These are phyloP conservation scores for Ichthyophthirius multifiliis DNA, from an alignment of 169 alveolate species.

Conservation along the genomic window DNA sequence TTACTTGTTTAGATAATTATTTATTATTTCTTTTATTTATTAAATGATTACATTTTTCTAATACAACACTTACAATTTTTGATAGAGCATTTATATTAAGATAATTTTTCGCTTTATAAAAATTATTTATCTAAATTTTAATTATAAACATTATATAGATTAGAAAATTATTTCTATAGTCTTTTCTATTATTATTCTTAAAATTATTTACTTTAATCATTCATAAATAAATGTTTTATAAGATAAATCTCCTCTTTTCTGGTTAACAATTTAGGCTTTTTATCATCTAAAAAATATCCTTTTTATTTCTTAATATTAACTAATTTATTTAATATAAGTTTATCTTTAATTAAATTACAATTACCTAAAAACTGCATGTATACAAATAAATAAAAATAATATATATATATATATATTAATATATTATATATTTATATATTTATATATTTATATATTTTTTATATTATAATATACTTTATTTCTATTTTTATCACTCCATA, in stretches of 20 bases:
- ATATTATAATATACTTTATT: too few species aligned
- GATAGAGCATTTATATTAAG: background rate
- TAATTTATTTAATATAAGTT: background rate
- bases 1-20: background rate
- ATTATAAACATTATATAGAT: background rate
- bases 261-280: background rate
- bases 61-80: background rate
- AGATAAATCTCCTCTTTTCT: background rate
- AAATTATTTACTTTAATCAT: background rate
- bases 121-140: background rate
- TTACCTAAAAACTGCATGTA: background rate
- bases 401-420: too few species aligned
- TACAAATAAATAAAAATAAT: background rate
- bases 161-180: background rate
- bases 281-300: constrained; percentile 5
- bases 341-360: background rate
- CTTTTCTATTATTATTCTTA: background rate
- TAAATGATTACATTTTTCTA: background rate
- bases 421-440: too few species aligned
- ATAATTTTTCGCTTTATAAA: background rate
- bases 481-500: background rate
- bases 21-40: background rate
- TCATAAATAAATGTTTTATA: background rate
- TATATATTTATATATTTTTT: too few species aligned
- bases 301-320: background rate